Conservation (phyloP, 2,329 filamentous ascomycete species). For the Neurospora crassa region DNA sequence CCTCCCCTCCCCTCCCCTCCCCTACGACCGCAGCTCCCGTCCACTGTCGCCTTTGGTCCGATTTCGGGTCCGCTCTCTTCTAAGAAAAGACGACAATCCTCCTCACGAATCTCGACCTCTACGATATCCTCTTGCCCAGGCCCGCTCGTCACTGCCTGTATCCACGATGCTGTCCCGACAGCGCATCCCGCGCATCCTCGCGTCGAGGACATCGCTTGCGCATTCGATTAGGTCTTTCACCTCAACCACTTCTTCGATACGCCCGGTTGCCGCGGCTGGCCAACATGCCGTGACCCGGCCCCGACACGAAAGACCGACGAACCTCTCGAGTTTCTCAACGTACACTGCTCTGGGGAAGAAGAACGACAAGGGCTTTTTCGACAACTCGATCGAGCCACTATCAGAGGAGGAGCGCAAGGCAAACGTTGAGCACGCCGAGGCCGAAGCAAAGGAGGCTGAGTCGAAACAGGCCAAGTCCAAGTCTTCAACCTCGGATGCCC, state of each 20-base stretch:
- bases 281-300: slow-evolving; percentile 7
- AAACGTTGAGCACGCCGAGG: slow-evolving; percentile 38
- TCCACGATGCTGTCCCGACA: slow-evolving; percentile 19
- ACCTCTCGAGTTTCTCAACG: slow-evolving; percentile 27
- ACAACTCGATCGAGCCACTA: slow-evolving; percentile 38
- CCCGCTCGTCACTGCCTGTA: background rate
- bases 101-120: background rate
- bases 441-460: slow-evolving; percentile 35
- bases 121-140: background rate
- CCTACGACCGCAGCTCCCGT: background rate
- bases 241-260: slow-evolving; percentile 9
- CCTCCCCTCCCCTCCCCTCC: background rate
- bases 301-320: slow-evolving; percentile 6
- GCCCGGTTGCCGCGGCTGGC: slow-evolving; percentile 9
- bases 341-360: slow-evolving; percentile 27
- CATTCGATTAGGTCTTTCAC: slow-evolving; percentile 8
- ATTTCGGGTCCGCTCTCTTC: background rate
- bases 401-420: slow-evolving; percentile 44
- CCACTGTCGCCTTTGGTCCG: background rate
- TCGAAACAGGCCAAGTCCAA: slow-evolving; percentile 36
- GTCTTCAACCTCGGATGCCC: slow-evolving; percentile 29
- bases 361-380: slow-evolving; percentile 40
- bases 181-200: slow-evolving; percentile 14
- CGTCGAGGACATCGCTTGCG: slow-evolving; percentile 9
- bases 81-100: background rate